Conservation (phyloP, 1,284 basidiomycete species). For the Lentinula novae-zelandiae region DNA sequence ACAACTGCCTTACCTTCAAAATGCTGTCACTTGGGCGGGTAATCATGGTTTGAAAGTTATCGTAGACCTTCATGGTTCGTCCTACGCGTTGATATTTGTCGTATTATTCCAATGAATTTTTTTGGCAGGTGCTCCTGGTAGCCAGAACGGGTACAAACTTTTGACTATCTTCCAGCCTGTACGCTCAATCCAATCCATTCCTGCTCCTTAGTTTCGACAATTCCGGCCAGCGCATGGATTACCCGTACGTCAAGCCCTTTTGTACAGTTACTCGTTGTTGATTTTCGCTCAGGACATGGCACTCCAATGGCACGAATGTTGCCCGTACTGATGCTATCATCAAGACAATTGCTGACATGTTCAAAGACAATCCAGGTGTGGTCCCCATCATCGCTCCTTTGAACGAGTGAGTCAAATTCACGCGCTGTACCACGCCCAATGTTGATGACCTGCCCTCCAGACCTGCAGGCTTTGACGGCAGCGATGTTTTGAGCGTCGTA, state of each 20-base stretch:
- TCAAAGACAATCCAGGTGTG: slow-evolving; percentile 48
- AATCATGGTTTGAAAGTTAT: slow-evolving; percentile 79
- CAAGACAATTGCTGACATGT: slow-evolving; percentile 58
- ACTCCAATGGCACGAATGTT: slow-evolving; percentile 61
- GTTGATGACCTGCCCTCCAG: slow-evolving; percentile 32
- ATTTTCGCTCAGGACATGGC: slow-evolving; percentile 50
- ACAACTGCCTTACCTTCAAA: slow-evolving; percentile 67
- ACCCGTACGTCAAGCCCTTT: slow-evolving; percentile 37
- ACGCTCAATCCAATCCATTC: background rate
- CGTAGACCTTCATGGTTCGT: slow-evolving; percentile 72
- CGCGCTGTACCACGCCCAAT: background rate
- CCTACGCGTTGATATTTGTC: background rate
- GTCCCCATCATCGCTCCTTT: slow-evolving; percentile 74
- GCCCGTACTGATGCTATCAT: slow-evolving; percentile 70
- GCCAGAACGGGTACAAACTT: slow-evolving; percentile 65
- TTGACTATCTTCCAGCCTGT: slow-evolving; percentile 16
- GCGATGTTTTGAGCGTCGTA: slow-evolving; percentile 49
- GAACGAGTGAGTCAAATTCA: slow-evolving; percentile 59
- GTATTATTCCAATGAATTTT: background rate
- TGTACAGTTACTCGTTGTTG: background rate
- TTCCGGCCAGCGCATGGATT: slow-evolving; percentile 67
- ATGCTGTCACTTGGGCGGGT: slow-evolving; percentile 78
- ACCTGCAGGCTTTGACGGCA: slow-evolving; percentile 71
- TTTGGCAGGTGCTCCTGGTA: slow-evolving; percentile 65
- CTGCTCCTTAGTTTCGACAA: slow-evolving; percentile 73